A percentile compares a stretch with the other conserved stretches of the same genome.
Evolutionary conservation across 2,329 filamentous ascomycete species (phyloP).

Genomic region (Fusarium nygamai): DNA sequence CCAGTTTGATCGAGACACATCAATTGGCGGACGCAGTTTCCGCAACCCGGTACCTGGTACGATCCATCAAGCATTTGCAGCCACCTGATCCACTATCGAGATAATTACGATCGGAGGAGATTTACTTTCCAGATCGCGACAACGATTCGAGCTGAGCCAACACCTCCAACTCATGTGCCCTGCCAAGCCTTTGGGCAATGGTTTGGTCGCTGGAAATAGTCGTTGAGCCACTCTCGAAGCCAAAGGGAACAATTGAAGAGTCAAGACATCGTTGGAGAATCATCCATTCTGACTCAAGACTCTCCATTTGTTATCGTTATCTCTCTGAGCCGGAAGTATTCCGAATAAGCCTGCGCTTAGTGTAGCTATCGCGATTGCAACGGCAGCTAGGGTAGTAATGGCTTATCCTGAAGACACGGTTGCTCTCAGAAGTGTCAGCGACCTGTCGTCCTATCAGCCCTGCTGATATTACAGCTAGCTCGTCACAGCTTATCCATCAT

Average conservation of each 20-base stretch:
- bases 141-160: constrained; percentile 16
- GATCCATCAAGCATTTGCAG: constrained; percentile 23
- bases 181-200: not conserved
- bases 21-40: constrained; percentile 8
- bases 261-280: not conserved
- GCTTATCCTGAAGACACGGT: not conserved
- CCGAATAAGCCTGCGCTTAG: not conserved
- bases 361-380: not conserved
- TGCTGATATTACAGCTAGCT: not conserved
- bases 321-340: not conserved
- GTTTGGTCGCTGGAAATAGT: not conserved
- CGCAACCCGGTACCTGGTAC: constrained; percentile 31
- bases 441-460: not conserved
- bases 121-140: constrained; percentile 28
- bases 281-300: not conserved
- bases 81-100: constrained; percentile 40
- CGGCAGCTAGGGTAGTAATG: not conserved
- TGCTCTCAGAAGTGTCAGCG: not conserved
- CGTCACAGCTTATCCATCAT: not conserved
- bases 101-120: constrained; percentile 36
- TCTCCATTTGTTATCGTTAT: not conserved
- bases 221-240: not conserved
- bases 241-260: not conserved
- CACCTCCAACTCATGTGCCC: not conserved
- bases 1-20: constrained; percentile 9